phyloP scores from a whole-genome alignment of 2,329 filamentous ascomycete species.

The Shiraia sp. region DNA sequence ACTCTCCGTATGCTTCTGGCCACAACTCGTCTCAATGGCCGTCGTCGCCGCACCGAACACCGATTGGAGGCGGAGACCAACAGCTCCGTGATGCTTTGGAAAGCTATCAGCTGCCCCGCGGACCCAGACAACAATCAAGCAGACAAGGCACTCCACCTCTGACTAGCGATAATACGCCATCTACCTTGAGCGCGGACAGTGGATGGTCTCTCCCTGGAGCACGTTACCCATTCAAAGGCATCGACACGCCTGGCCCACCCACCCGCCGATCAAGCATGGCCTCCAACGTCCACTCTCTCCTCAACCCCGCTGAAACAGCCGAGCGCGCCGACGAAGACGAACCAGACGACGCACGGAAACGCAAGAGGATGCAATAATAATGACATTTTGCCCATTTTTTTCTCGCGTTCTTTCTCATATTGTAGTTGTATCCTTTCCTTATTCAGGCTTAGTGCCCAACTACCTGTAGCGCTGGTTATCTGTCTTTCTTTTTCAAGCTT shows the following conservation, averaged over 20 bases:
- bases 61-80: conserved; percentile 64
- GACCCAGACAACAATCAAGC: conserved; percentile 53
- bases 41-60: conserved; percentile 62
- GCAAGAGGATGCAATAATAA: conserved; percentile 52
- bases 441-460: no score
- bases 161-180: conserved; percentile 53
- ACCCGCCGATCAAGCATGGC: conserved; percentile 72
- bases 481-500: no score
- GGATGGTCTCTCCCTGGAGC: conserved; percentile 60
- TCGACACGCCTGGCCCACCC: conserved; percentile 61
- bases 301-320: conserved; percentile 70
- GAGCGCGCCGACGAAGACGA: conserved; percentile 69
- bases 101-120: conserved; percentile 67
- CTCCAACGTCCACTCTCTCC: conserved; percentile 67
- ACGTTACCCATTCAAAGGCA: conserved; percentile 53
- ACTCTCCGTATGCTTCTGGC: conserved; percentile 70
- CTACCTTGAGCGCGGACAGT: conserved; percentile 56
- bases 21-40: conserved; percentile 67
- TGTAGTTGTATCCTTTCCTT: conserved; percentile 12
- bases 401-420: conserved; percentile 20
- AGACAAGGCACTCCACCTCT: conserved; percentile 60
- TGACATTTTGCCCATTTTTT: conserved; percentile 5
- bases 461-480: no score
- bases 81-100: conserved; percentile 69
- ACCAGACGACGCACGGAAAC: conserved; percentile 63